These are phyloP conservation scores for Candida sp. DNA, from an alignment of 1,139 yeast species.

Conservation along the genomic window DNA sequence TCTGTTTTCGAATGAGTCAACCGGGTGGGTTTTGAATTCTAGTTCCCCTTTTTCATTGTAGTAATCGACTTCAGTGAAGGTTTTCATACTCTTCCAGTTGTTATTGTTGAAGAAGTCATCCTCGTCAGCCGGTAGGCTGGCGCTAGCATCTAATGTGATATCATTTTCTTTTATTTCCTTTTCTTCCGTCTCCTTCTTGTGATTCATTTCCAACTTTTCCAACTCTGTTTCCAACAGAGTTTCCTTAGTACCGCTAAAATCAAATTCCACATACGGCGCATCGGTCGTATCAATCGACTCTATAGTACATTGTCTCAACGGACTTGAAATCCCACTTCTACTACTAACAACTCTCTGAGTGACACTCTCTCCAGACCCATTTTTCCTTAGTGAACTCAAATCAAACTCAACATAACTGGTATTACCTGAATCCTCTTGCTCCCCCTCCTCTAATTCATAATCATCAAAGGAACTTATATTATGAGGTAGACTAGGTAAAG, in stretches of 20 bases:
- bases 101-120: constrained; percentile 36
- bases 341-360: not conserved
- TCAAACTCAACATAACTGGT: constrained; percentile 10
- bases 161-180: not conserved
- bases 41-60: constrained; percentile 52
- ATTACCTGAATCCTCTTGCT: constrained; percentile 1
- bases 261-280: constrained; percentile 31
- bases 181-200: constrained; percentile 2
- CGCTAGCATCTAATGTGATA: not conserved
- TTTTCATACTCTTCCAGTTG: constrained; percentile 55
- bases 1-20: constrained; percentile 7
- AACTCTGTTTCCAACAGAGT: constrained; percentile 1
- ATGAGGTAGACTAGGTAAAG: constrained; percentile 19
- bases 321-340: not conserved
- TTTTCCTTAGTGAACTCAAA: not conserved
- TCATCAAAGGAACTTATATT: constrained; percentile 3
- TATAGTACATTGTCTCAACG: constrained; percentile 2
- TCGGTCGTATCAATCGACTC: constrained; percentile 3
- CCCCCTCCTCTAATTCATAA: constrained; percentile 8
- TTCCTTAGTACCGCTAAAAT: constrained; percentile 17
- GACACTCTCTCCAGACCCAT: not conserved
- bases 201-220: constrained; percentile 2
- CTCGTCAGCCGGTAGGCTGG: constrained; percentile 9
- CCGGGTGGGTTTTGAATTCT: constrained; percentile 21
- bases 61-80: constrained; percentile 47